Percentiles rank a stretch among this genome's conserved stretches.
Conservation (phyloP, 1,284 basidiomycete genomes). For the Acaromyces ingoldii region DNA sequence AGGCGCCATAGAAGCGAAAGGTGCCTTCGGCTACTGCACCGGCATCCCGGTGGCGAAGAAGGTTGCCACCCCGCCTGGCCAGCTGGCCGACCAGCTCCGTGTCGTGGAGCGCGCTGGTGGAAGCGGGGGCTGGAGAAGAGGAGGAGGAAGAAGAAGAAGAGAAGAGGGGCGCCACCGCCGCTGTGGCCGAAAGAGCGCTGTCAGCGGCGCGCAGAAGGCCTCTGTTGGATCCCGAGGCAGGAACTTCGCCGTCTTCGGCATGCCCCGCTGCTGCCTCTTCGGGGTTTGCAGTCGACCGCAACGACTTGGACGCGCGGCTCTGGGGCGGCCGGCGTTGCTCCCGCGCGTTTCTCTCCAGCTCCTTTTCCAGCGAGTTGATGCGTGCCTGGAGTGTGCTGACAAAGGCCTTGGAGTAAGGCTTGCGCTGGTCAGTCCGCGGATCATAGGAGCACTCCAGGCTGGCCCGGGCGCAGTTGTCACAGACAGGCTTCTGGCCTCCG, state of each 20-base stretch:
- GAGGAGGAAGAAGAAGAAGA: too few species aligned
- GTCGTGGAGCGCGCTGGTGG: background rate
- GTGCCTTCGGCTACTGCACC: background rate
- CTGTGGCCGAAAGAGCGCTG: background rate
- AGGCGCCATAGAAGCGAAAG: conserved; percentile 3
- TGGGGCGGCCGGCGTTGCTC: background rate
- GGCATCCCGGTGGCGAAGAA: background rate
- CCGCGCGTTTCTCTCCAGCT: background rate
- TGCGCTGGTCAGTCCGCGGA: conserved; percentile 1
- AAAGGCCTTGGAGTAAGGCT: conserved; percentile 3
- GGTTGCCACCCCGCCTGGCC: background rate
- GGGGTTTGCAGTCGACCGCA: background rate
- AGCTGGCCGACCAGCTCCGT: background rate
- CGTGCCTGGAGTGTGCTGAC: conserved; percentile 1
- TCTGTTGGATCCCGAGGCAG: too few species aligned
- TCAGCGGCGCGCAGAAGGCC: background rate
- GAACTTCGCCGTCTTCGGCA: too few species aligned
- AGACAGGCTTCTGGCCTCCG: conserved; percentile 1
- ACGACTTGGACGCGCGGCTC: too few species aligned
- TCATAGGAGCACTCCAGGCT: background rate
- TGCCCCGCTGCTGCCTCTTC: too few species aligned
- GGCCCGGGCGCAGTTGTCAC: background rate
- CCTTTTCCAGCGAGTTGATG: conserved; percentile 1
- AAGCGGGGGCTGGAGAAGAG: background rate
- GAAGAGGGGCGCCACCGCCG: background rate